Percentiles rank a stretch among this genome's conserved stretches.
Conservation (phyloP, 2,329 filamentous ascomycete species). For the Rhexocercosporidium sp. region DNA sequence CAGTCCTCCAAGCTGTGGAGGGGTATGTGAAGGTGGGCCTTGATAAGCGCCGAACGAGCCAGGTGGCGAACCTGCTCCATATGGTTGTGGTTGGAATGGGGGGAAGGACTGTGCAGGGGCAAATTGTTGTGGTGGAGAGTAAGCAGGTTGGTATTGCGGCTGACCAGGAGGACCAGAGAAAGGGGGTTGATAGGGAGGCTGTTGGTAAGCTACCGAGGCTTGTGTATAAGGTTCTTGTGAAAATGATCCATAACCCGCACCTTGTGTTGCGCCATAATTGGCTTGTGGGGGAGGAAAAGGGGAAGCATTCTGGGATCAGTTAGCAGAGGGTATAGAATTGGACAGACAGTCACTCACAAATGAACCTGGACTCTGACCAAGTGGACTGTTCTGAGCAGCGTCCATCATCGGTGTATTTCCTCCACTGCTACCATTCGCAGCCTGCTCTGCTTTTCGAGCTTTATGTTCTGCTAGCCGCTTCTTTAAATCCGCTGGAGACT, state of each 20-base stretch:
- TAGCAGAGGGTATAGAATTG: constrained; percentile 15
- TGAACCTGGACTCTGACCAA: constrained; percentile 56
- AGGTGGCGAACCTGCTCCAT: constrained; percentile 48
- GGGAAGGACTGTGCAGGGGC: constrained; percentile 40
- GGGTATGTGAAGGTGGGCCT: constrained; percentile 48
- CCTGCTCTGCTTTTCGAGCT: constrained; percentile 67
- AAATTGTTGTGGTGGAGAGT: constrained; percentile 42
- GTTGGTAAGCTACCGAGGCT: constrained; percentile 49
- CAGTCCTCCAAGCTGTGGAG: constrained; percentile 45
- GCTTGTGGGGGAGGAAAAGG: constrained; percentile 40
- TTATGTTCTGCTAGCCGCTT: constrained; percentile 79
- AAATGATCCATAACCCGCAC: constrained; percentile 43
- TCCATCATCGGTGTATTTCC: constrained; percentile 56
- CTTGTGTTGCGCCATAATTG: constrained; percentile 38
- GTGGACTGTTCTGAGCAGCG: constrained; percentile 49
- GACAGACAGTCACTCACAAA: constrained; percentile 58
- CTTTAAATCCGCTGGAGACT: constrained; percentile 79
- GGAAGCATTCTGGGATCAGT: constrained; percentile 39
- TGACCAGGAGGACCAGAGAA: constrained; percentile 43
- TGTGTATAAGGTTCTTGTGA: constrained; percentile 45
- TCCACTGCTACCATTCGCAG: constrained; percentile 54
- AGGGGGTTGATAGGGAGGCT: constrained; percentile 44
- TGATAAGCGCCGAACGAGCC: constrained; percentile 50
- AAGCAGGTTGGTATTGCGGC: constrained; percentile 40
- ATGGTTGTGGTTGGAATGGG: constrained; percentile 42